Base-by-base conservation (phyloP, 768 basidiomycete species). In the Tubosaeta sp. region DNA sequence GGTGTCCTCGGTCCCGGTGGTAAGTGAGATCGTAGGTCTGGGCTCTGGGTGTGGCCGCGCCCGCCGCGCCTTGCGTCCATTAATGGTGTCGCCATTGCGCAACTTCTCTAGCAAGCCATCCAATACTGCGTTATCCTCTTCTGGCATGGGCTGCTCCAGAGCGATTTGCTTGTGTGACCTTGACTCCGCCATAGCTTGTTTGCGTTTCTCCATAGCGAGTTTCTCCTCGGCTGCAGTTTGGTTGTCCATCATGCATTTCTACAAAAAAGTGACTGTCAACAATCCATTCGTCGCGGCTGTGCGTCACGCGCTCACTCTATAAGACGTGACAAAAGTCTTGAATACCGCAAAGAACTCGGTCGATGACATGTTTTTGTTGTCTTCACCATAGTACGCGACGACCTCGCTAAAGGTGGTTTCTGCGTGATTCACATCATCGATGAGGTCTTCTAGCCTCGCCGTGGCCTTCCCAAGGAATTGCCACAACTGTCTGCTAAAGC, bases 281-380 rank as follows among this genome's bases (percentile, higher is more conserved):
- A 49, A 37, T 13, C 31, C 14, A 17, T 46, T 12, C 2, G 17
- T 48, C 56, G 42, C 10, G 25, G 32, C 41, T 42, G 17, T 50
- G 31, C 37, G 13, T 13, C 19, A 35, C 16, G 35, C 49, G 5
- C 76, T 52, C 57, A 90, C 90, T 78, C 77, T 86, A 71, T 95
- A 99, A 2, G 94, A 95, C 0, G 87, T 95, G 26, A 95, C 81
- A 62, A 99, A 99, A 2, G 91, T 97, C 73, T 97, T 94, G 81
- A 98, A 97, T 60, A 95, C 85, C 12, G 85, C 92, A 71, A 92
- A 99, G 74, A 98, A 99, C 63, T 97, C 95, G 4, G 87, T 78
- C 0, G 93, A 91, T 44, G 86, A 72, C 81, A 87, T 84, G 56
- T 76, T 87, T 69, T 86, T 89, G 59, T 91, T 86, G 35, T 97